Percentiles rank a stretch among this genome's conserved stretches.
These are phyloP conservation scores for Polygonum maritimum DNA, from an alignment of 148 eudicot genomes.

Conservation along the genomic window DNA sequence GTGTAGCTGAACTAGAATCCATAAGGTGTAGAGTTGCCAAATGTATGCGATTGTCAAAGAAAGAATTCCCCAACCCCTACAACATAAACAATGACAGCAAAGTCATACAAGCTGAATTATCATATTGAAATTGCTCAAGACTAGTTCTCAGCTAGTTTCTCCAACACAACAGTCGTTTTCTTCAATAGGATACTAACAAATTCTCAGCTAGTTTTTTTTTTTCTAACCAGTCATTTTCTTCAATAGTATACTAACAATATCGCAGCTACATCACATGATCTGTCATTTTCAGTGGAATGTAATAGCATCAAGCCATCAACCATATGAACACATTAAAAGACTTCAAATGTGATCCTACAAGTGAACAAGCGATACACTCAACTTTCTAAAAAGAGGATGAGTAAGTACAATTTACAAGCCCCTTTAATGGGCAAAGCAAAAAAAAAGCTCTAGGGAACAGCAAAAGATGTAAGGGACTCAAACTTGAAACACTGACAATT, in stretches of 20 bases:
- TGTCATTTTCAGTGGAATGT: background rate
- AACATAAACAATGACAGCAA: conserved; percentile 1
- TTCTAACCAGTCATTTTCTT: background rate
- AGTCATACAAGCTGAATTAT: background rate
- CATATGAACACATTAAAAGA: no score
- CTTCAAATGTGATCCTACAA: background rate
- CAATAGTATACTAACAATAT: background rate
- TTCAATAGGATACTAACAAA: no score
- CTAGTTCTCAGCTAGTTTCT: no score
- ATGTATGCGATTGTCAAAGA: conserved; percentile 76
- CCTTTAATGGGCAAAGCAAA: conserved; percentile 20
- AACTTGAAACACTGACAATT: background rate
- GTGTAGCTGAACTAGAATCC: conserved; percentile 97
- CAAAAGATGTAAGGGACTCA: conserved; percentile 18
- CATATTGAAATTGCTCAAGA: no score
- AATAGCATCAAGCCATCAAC: background rate
- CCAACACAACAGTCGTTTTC: no score
- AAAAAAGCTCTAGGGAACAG: conserved; percentile 17
- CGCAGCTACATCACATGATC: background rate
- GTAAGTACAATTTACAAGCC: conserved; percentile 18
- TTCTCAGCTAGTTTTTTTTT: no score
- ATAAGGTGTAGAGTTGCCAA: conserved; percentile 96
- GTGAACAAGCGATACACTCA: background rate
- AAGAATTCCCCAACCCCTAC: conserved; percentile 97
- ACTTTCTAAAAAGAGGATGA: conserved; percentile 7